Evolutionary conservation across 2,329 filamentous ascomycete species (phyloP).

Genomic region (Polytolypa hystricis): DNA sequence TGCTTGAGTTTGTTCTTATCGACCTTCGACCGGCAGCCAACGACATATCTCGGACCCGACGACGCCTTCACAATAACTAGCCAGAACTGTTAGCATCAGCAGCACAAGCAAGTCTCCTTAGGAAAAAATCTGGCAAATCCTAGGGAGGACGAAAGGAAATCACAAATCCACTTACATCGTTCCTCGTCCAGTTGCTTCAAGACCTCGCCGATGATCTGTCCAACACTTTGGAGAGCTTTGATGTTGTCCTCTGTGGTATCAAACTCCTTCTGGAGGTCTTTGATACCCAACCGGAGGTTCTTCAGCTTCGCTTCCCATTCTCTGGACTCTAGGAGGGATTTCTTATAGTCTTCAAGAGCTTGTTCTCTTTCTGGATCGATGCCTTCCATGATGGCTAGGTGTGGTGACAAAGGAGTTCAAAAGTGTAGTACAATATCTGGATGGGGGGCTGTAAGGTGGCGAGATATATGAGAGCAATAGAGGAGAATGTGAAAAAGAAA

Average conservation of each 20-base stretch:
- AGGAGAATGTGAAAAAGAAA: too few species aligned
- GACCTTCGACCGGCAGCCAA: slow-evolving; percentile 95
- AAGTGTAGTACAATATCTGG: too few species aligned
- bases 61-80: slow-evolving; percentile 97
- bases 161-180: slow-evolving; percentile 69
- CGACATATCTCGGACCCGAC: slow-evolving; percentile 91
- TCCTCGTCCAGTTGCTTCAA: slow-evolving; percentile 98
- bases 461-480: slow-evolving; percentile 1
- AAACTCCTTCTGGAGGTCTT: slow-evolving; percentile 86
- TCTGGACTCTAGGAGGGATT: slow-evolving; percentile 80
- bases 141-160: too few species aligned
- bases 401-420: too few species aligned
- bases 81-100: slow-evolving; percentile 7
- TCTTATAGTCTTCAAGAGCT: slow-evolving; percentile 67
- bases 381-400: slow-evolving; percentile 29
- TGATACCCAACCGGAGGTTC: slow-evolving; percentile 85
- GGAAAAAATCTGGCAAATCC: background rate
- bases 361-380: slow-evolving; percentile 47
- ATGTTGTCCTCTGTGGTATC: slow-evolving; percentile 98
- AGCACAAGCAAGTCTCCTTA: background rate
- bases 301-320: slow-evolving; percentile 99
- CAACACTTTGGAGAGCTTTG: slow-evolving; percentile 96
- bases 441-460: slow-evolving; percentile 5
- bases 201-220: slow-evolving; percentile 98
- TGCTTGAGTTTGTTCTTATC: slow-evolving; percentile 97